A percentile compares a stretch with the other conserved stretches of the same genome.
Evolutionary conservation across 192 early-diverging fungal genomes (phyloP).

Genomic region (Diversispora eburnea): DNA sequence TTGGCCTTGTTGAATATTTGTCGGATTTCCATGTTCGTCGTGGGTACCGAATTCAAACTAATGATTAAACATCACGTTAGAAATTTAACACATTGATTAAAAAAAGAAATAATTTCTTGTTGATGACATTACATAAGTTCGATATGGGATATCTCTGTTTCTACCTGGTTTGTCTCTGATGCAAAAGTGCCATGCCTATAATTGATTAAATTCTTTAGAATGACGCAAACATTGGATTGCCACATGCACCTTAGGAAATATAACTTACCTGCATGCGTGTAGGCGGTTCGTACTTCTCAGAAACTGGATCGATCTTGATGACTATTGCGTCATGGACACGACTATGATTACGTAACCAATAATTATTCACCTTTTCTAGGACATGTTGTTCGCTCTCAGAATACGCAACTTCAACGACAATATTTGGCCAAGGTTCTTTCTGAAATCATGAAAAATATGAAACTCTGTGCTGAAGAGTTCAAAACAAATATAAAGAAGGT

Average conservation of each 20-base stretch:
- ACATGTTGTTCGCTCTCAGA: constrained; percentile 1
- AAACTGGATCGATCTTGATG: constrained; percentile 6
- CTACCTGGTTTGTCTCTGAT: background rate
- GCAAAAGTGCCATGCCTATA: constrained; percentile 23
- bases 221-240: constrained; percentile 1
- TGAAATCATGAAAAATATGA: constrained; percentile 1
- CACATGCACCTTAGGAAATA: background rate
- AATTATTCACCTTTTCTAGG: background rate
- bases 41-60: constrained; percentile 23
- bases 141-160: too few relatives aligned
- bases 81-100: background rate
- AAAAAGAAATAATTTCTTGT: background rate
- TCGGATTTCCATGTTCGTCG: background rate
- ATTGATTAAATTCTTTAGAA: background rate
- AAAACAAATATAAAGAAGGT: background rate
- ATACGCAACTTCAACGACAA: constrained; percentile 15
- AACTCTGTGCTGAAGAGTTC: background rate
- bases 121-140: constrained; percentile 6
- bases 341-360: background rate
- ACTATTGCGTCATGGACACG: background rate
- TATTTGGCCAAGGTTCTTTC: constrained; percentile 9
- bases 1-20: background rate
- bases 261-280: constrained; percentile 6
- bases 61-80: background rate
- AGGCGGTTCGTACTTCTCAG: constrained; percentile 1